phyloP scores from a whole-genome alignment of 2,329 filamentous ascomycete species.

The Claviceps sp. region DNA sequence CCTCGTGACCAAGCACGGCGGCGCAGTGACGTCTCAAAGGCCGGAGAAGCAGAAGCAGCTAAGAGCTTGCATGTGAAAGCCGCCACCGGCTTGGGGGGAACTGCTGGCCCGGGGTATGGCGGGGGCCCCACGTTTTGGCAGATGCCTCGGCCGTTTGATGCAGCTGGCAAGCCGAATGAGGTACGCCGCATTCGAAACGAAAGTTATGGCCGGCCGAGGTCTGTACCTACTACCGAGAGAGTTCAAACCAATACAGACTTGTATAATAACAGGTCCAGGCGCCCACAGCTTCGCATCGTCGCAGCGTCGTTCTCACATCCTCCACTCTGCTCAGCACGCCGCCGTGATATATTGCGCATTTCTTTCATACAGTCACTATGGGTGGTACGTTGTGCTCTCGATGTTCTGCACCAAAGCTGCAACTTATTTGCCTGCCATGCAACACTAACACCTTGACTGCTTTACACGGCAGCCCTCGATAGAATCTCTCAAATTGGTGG shows the following conservation, averaged over 20 bases:
- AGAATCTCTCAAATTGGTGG: conserved; percentile 46
- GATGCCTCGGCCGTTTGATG: conserved; percentile 6
- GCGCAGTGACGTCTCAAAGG: no score
- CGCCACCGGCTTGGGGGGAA: not conserved
- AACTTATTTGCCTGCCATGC: not conserved
- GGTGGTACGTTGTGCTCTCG: conserved; percentile 19
- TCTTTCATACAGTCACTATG: conserved; percentile 15
- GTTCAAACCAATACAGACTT: not conserved
- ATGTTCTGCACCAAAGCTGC: not conserved
- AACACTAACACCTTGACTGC: not conserved
- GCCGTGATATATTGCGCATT: not conserved
- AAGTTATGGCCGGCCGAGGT: not conserved
- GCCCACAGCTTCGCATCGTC: conserved; percentile 1
- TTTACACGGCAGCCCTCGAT: conserved; percentile 35
- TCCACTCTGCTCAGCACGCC: not conserved
- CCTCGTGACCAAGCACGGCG: no score
- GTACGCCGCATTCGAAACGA: not conserved
- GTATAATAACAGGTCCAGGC: conserved; percentile 3
- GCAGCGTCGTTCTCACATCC: not conserved
- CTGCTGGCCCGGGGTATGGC: not conserved
- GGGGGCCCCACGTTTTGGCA: conserved; percentile 2
- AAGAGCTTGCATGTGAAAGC: not conserved
- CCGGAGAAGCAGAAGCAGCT: no score
- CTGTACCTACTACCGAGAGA: conserved; percentile 5
- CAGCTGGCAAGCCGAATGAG: conserved; percentile 1